Evolutionary conservation across 768 basidiomycete species (phyloP), one percentile per base, ranked within the genome.

Genomic region (Tricholoma sp.): DNA sequence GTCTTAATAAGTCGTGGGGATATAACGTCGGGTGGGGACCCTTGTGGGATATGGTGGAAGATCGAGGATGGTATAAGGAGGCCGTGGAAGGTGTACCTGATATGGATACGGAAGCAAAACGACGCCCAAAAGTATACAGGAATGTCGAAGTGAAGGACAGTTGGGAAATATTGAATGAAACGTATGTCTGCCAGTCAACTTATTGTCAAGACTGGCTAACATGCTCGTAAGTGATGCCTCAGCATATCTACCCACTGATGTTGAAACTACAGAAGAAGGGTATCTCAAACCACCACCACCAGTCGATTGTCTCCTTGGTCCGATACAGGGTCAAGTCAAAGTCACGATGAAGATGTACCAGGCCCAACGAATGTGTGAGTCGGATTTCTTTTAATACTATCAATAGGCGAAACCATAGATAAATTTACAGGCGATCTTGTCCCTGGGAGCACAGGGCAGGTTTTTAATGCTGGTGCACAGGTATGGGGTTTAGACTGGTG

Each of bases 401-500:
- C 24, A 24, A 24, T 24, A 24, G 52, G 36, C 39, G 37, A 31
- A 24, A 53, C 10, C n/a, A n/a, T 42, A 31, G 2, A 17, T 32
- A 8, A n/a, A 29, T 13, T 34, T 54, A 12, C 58, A 94, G 92
- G 83, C 37, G 73, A 83, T 9, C 81, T 80, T 59, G 70, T 86
- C 10, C 74, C 82, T 2, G 80, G 78, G 37, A 85, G 81, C 60
- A 74, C 77, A 29, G 78, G 88, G 0, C 80, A 88, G 58, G 74
- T 96, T 1, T 88, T 98, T 69, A 91, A 88, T 59, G 88, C 90
- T 0, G 97, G 97, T 6, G 89, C 87, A 2, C 89, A 92, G 0
- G 88, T 91, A n/a, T 92, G 89, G 86, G 91, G 85, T 2, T 65
- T 96, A 34, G 93, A 95, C 61, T 98, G 95, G 95, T 94, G 94